Evolutionary conservation across 805 yeast species (phyloP), one percentile per base, ranked within the genome.

Genomic region (Candida gorgasii): DNA sequence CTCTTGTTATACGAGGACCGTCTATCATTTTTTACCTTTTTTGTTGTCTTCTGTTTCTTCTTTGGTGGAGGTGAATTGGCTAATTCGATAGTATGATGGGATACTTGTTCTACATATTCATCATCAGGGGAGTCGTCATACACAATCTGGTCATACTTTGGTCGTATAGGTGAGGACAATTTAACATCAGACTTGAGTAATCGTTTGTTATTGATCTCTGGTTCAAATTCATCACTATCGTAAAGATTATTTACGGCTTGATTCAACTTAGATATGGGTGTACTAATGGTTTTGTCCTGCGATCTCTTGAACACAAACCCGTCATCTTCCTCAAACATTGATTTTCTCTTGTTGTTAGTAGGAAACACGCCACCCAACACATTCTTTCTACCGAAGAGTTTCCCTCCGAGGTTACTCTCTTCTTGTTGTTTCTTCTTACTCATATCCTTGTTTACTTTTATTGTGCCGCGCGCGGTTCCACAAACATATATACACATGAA

Each of bases 1-100:
- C 93, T 65, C 40, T 76, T 74, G 29, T 73, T 57, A 49, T 81
- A 61, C 1, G 85, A 79, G 1, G 78, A 55, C 40, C 84, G 57
- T 50, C 85, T 65, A 30, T 55, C 49, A 39, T 58, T 26, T 28
- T 46, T 43, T 45, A 18, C 59, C 54, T 35, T 32, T 7, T 8
- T 9, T 18, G 60, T 44, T 18, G 46, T 53, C 36, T 34, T 34
- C 15, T 12, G 13, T 11, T 22, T 33, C 31, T 36, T 36, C 16
- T 27, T 32, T 27, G 34, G 15, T 11, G 46, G n/a, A n/a, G n/a
- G 40, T 9, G 35, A 38, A 19, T 46, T 40, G 1, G 54, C 48
- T 26, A 63, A 44, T 11, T 54, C 49, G 12, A 62, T 43, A 29
- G 43, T 51, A 18, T 61, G 62, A 29, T 58, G 63, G 2, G 68